These are phyloP conservation scores for Nicotiana noctiflora DNA, from an alignment of 257 asterid species.

Conservation along the genomic window DNA sequence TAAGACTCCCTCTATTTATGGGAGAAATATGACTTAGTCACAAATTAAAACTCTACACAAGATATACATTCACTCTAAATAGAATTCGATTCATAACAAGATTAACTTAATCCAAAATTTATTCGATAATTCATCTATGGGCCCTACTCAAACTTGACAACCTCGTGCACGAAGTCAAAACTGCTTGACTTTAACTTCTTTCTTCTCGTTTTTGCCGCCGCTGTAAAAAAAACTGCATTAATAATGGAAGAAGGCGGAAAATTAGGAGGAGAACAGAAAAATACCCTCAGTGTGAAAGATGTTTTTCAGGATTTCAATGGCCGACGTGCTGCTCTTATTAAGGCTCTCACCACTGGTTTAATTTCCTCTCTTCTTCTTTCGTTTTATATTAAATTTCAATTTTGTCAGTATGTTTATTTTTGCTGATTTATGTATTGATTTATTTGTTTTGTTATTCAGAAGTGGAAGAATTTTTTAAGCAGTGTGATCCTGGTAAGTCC, in stretches of 20 bases:
- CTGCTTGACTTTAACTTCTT: neutral
- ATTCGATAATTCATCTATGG: neutral
- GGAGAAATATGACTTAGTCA: too few species aligned
- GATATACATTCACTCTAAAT: too few species aligned
- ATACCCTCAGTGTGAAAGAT: slow-evolving; percentile 34
- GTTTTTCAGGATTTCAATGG: slow-evolving; percentile 42
- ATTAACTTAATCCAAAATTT: too few species aligned
- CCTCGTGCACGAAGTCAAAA: neutral
- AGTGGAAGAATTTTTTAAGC: slow-evolving; percentile 26
- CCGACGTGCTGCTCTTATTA: slow-evolving; percentile 32
- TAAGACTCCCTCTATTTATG: too few species aligned
- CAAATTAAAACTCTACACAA: too few species aligned
- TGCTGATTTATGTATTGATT: neutral
- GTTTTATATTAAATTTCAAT: neutral
- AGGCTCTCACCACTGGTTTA: slow-evolving; percentile 45
- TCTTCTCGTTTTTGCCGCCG: neutral
- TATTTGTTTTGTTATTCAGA: slow-evolving; percentile 21
- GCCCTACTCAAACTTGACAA: neutral
- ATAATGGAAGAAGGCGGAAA: neutral
- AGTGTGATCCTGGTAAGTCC: slow-evolving; percentile 45
- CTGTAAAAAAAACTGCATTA: neutral
- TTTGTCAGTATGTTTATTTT: neutral
- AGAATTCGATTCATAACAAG: too few species aligned
- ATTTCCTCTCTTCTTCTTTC: neutral
- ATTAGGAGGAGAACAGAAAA: slow-evolving; percentile 14